Evolutionary conservation across 768 basidiomycete genomes (phyloP).

Genomic region (Phylloporus rhodoxanthus): DNA sequence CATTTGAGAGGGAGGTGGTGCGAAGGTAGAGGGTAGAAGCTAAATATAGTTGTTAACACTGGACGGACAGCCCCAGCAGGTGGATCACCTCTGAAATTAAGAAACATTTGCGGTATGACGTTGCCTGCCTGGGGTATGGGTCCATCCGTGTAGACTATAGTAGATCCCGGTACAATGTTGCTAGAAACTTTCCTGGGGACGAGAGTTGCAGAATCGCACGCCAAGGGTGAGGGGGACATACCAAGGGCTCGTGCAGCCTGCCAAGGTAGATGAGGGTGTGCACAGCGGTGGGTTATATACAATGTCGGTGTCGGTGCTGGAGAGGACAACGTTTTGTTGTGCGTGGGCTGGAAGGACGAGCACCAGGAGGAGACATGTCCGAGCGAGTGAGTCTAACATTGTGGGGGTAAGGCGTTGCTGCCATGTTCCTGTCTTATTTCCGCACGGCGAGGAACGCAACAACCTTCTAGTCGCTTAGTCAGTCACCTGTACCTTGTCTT

Average conservation of each 20-base stretch:
- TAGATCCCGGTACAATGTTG: slow-evolving; percentile 7
- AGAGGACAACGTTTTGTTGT: slow-evolving; percentile 19
- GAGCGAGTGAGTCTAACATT: slow-evolving; percentile 23
- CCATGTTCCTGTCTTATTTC: slow-evolving; percentile 10
- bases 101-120: slow-evolving; percentile 53
- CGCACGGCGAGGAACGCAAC: not conserved
- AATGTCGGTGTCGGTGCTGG: slow-evolving; percentile 21
- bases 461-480: slow-evolving; percentile 1
- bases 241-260: slow-evolving; percentile 26
- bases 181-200: slow-evolving; percentile 22
- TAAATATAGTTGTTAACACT: slow-evolving; percentile 16
- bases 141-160: slow-evolving; percentile 36
- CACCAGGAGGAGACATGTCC: slow-evolving; percentile 9
- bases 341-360: slow-evolving; percentile 10
- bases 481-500: not conserved
- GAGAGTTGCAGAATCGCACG: not conserved
- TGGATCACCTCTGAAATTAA: slow-evolving; percentile 46
- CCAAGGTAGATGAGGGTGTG: slow-evolving; percentile 1
- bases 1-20: slow-evolving; percentile 43
- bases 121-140: slow-evolving; percentile 37
- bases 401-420: not conserved
- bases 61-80: not conserved
- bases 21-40: slow-evolving; percentile 42
- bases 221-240: not conserved
- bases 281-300: slow-evolving; percentile 27